Percentiles rank a stretch among this genome's conserved stretches.
Conservation (phyloP, 176 grass and related monocot genomes). For the Oryza nivara region DNA sequence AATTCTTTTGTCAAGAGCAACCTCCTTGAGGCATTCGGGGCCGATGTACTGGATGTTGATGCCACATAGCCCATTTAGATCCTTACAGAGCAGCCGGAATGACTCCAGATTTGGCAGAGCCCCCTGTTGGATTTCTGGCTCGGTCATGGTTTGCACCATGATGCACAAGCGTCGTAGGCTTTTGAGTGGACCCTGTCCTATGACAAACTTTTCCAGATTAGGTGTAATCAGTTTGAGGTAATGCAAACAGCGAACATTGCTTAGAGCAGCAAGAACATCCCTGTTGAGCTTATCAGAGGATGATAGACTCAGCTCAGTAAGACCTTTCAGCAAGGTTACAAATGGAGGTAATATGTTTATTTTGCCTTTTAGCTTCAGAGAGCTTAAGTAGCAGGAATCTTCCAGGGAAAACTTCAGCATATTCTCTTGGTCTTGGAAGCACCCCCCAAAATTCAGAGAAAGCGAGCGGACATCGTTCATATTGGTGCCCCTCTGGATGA, state of each 20-base stretch:
- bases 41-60: not conserved
- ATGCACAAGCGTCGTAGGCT: not conserved
- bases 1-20: not conserved
- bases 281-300: not conserved
- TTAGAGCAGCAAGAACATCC: not conserved
- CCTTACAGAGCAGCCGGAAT: not conserved
- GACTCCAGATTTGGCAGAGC: not conserved
- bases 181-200: not conserved
- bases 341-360: not conserved
- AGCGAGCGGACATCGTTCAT: not conserved
- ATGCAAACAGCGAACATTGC: not conserved
- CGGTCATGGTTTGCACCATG: not conserved
- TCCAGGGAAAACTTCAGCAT: conserved; percentile 5
- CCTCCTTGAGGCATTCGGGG: not conserved
- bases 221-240: conserved; percentile 14
- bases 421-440: not conserved
- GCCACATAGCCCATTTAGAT: not conserved
- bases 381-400: not conserved
- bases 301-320: conserved; percentile 16
- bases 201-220: not conserved
- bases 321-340: not conserved
- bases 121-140: not conserved
- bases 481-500: conserved; percentile 1
- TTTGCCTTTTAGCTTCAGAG: conserved; percentile 24
- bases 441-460: not conserved